Conservation (phyloP, 306 rosid species). For the Albizia julibrissin region DNA sequence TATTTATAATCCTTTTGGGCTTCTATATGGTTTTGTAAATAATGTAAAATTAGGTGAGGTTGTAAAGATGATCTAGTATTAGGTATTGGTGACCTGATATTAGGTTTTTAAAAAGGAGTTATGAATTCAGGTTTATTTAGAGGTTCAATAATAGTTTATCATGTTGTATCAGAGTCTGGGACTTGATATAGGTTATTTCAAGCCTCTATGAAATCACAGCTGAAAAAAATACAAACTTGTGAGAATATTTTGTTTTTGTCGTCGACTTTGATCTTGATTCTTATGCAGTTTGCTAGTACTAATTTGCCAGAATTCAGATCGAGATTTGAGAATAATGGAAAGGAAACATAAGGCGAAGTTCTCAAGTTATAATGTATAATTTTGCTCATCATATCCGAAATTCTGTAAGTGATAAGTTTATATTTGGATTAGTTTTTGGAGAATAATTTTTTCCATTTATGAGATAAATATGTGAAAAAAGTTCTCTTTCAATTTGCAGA, state of each 20-base stretch:
- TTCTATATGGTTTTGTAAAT: constrained; percentile 68
- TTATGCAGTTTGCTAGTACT: background rate
- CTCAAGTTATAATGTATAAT: background rate
- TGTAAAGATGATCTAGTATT: constrained; percentile 65
- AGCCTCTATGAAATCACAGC: constrained; percentile 4
- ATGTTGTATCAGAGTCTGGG: constrained; percentile 38
- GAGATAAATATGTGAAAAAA: too few species aligned
- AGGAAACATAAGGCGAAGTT: background rate
- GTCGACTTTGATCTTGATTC: background rate
- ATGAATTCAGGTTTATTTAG: constrained; percentile 54
- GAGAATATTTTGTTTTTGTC: constrained; percentile 15
- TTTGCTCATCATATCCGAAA: background rate
- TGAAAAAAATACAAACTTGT: constrained; percentile 29
- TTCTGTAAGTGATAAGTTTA: too few species aligned
- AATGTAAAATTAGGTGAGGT: constrained; percentile 66
- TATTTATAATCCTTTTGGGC: constrained; percentile 39
- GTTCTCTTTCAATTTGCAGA: too few species aligned
- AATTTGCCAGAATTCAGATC: background rate
- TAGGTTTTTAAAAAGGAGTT: constrained; percentile 40
- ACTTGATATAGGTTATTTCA: constrained; percentile 32
- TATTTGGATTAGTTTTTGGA: too few species aligned
- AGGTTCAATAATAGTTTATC: constrained; percentile 42
- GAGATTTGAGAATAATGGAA: background rate
- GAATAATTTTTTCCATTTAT: too few species aligned
- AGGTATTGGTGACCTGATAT: constrained; percentile 60